A percentile compares a stretch with the other conserved stretches of the same genome.
These are phyloP conservation scores for Ustilago esculenta DNA, from an alignment of 1,284 basidiomycete species.

Conservation along the genomic window DNA sequence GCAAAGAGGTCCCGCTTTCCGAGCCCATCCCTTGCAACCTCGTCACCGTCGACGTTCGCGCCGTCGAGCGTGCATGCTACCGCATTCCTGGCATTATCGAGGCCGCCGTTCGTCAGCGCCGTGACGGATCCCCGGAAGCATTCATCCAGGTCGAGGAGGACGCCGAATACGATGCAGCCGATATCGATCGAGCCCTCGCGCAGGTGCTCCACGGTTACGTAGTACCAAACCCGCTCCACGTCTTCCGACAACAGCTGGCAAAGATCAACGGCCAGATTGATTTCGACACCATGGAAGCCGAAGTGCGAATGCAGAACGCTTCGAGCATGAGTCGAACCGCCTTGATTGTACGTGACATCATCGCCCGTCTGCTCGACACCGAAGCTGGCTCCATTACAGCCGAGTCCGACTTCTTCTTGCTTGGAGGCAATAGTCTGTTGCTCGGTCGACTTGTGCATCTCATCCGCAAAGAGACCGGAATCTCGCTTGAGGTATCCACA, in stretches of 20 bases:
- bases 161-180: slow-evolving; percentile 65
- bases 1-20: slow-evolving; percentile 64
- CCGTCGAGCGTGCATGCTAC: slow-evolving; percentile 66
- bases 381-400: slow-evolving; percentile 66
- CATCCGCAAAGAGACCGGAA: slow-evolving; percentile 66
- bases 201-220: slow-evolving; percentile 67
- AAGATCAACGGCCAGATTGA: slow-evolving; percentile 65
- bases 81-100: slow-evolving; percentile 66
- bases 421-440: slow-evolving; percentile 66
- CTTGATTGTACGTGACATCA: slow-evolving; percentile 64
- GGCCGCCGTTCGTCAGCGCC: slow-evolving; percentile 64
- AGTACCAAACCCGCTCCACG: slow-evolving; percentile 67
- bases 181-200: slow-evolving; percentile 65
- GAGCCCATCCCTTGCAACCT: slow-evolving; percentile 65
- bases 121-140: slow-evolving; percentile 65
- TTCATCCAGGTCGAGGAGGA: slow-evolving; percentile 67
- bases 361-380: slow-evolving; percentile 64
- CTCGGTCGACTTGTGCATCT: slow-evolving; percentile 65
- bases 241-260: slow-evolving; percentile 66
- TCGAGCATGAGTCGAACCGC: slow-evolving; percentile 64
- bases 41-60: slow-evolving; percentile 64
- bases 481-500: slow-evolving; percentile 63
- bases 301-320: slow-evolving; percentile 66
- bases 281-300: slow-evolving; percentile 66
- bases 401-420: slow-evolving; percentile 67